Percentiles rank a stretch among this genome's conserved stretches.
Evolutionary conservation across 2,329 filamentous ascomycete species (phyloP).

Genomic region (Pyricularia grisea): DNA sequence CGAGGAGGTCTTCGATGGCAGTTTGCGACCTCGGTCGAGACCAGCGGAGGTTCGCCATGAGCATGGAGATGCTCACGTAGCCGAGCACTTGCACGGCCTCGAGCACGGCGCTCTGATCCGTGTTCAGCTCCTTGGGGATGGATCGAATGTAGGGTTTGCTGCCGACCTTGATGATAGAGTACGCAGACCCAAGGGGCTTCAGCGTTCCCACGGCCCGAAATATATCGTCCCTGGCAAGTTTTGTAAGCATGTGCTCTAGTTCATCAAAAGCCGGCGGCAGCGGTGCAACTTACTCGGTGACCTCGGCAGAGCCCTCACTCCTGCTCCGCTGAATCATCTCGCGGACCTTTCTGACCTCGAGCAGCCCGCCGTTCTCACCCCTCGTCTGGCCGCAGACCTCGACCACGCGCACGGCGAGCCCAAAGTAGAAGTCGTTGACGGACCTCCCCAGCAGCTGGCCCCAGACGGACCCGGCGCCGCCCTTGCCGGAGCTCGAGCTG

Average conservation of each 20-base stretch:
- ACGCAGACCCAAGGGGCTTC: conserved; percentile 78
- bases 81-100: conserved; percentile 86
- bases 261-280: neutral
- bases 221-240: conserved; percentile 64
- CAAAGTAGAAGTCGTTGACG: conserved; percentile 98
- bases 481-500: conserved; percentile 40
- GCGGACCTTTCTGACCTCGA: conserved; percentile 72
- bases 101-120: conserved; percentile 83
- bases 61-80: conserved; percentile 82
- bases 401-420: conserved; percentile 89
- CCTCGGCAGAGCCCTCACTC: conserved; percentile 66
- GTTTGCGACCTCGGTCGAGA: conserved; percentile 76
- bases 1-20: conserved; percentile 80
- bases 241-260: neutral
- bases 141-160: conserved; percentile 81
- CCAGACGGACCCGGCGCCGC: conserved; percentile 61
- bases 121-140: conserved; percentile 90
- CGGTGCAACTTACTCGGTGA: conserved; percentile 56
- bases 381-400: conserved; percentile 83
- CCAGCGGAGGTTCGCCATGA: conserved; percentile 81
- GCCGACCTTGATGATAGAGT: conserved; percentile 76
- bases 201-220: conserved; percentile 81
- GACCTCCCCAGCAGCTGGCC: conserved; percentile 82
- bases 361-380: conserved; percentile 84
- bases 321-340: conserved; percentile 64